Percentiles rank a stretch among this genome's conserved stretches.
Evolutionary conservation across 2,329 filamentous ascomycete species (phyloP).

Genomic region (Ilyonectria robusta): DNA sequence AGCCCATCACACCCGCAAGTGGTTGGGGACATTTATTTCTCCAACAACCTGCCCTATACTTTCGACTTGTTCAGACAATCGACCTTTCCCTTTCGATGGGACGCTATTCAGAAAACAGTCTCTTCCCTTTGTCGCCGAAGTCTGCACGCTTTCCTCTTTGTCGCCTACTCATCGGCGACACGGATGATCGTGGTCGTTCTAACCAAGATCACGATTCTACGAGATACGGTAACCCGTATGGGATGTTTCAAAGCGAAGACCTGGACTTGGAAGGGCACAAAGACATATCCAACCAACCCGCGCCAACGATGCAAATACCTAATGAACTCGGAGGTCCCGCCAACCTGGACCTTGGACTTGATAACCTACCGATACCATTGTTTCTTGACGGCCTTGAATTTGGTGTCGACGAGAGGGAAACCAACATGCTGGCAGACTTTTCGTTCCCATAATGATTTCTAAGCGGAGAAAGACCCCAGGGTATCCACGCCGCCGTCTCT

Average conservation of each 20-base stretch:
- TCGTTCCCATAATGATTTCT: neutral
- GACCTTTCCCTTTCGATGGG: conserved; percentile 30
- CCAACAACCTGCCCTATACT: conserved; percentile 25
- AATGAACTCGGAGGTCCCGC: neutral
- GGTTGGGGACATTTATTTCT: conserved; percentile 33
- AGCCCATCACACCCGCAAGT: neutral
- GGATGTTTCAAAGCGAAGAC: neutral
- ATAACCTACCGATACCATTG: neutral
- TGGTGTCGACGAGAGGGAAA: neutral
- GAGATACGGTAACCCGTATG: neutral
- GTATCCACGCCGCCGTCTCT: too few species aligned
- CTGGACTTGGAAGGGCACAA: neutral
- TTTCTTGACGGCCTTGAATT: neutral
- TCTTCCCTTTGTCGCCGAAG: neutral
- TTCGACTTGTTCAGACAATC: conserved; percentile 28
- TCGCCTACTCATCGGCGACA: neutral
- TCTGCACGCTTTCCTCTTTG: neutral
- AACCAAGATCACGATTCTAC: neutral
- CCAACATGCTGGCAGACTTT: neutral
- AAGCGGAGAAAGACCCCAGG: too few species aligned
- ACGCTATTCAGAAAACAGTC: conserved; percentile 13
- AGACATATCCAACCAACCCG: neutral
- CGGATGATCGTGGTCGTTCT: neutral
- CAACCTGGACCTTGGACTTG: neutral
- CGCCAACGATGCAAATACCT: neutral